Conservation (phyloP, 164 flowering plant genomes). For the Echeveria elegans region DNA sequence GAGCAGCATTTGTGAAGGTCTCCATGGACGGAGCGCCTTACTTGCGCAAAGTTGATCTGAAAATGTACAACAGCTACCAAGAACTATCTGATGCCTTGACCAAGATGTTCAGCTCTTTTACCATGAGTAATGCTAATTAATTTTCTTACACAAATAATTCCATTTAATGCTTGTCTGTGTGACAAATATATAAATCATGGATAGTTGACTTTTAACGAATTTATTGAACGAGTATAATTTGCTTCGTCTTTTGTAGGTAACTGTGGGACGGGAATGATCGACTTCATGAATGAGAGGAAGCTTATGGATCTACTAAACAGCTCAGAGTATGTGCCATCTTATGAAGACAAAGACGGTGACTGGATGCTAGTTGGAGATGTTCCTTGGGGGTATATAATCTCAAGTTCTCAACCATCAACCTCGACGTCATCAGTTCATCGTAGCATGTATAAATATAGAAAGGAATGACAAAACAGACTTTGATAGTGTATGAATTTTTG, state of each 20-base stretch:
- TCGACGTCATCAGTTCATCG: no score
- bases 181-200: no score
- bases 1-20: constrained; percentile 48
- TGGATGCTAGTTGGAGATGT: constrained; percentile 93
- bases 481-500: no score
- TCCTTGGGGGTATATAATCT: constrained; percentile 56
- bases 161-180: no score
- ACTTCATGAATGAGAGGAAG: constrained; percentile 80
- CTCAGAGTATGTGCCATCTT: constrained; percentile 69
- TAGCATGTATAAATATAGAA: no score
- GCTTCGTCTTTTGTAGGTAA: neutral
- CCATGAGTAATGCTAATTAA: constrained; percentile 35
- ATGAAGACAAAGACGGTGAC: constrained; percentile 81
- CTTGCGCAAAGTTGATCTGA: constrained; percentile 59
- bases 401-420: neutral
- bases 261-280: constrained; percentile 64
- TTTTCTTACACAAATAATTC: no score
- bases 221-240: no score
- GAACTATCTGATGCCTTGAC: constrained; percentile 64
- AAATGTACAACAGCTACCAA: constrained; percentile 57
- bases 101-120: constrained; percentile 79
- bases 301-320: constrained; percentile 68
- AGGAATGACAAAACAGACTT: no score
- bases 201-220: no score
- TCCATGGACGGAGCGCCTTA: constrained; percentile 69